Evolutionary conservation across 768 basidiomycete genomes (phyloP).

Genomic region (Clavaria fumosa): DNA sequence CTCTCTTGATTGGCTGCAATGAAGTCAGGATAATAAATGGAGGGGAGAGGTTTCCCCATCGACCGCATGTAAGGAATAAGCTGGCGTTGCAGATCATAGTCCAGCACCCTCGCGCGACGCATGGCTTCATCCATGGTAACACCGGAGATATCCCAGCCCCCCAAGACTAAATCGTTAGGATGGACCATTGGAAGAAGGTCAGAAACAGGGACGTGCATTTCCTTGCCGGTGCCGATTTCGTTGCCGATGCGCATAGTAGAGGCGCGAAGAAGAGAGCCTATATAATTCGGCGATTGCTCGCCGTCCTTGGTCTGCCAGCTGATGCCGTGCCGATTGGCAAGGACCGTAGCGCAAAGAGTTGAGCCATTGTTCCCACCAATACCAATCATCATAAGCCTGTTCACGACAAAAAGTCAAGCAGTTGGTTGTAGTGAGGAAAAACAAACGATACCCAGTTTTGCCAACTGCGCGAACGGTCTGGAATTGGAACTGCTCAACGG

Average conservation of each 20-base stretch:
- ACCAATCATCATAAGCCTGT: conserved; percentile 91
- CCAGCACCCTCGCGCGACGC: conserved; percentile 83
- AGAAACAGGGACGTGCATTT: conserved; percentile 82
- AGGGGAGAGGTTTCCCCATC: conserved; percentile 74
- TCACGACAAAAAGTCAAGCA: conserved; percentile 7
- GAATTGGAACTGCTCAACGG: conserved; percentile 74
- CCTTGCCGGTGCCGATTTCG: conserved; percentile 68
- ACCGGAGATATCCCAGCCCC: conserved; percentile 96
- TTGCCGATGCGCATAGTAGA: conserved; percentile 87
- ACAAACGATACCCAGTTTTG: conserved; percentile 64
- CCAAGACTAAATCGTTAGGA: conserved; percentile 93
- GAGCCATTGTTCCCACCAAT: conserved; percentile 96
- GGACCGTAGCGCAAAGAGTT: conserved; percentile 84
- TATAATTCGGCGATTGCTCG: conserved; percentile 90
- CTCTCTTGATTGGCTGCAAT: conserved; percentile 96
- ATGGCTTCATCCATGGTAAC: conserved; percentile 80
- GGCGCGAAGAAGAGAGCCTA: conserved; percentile 90
- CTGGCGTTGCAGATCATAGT: conserved; percentile 95
- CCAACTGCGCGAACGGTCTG: conserved; percentile 73
- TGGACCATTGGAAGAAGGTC: conserved; percentile 96
- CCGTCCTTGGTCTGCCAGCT: conserved; percentile 90
- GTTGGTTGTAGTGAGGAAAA: conserved; percentile 7
- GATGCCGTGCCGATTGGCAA: conserved; percentile 93
- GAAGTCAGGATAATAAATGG: conserved; percentile 94
- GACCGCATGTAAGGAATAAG: conserved; percentile 73